phyloP scores from a whole-genome alignment of 495 filamentous ascomycete genomes.

The Aspergillus diversus region DNA sequence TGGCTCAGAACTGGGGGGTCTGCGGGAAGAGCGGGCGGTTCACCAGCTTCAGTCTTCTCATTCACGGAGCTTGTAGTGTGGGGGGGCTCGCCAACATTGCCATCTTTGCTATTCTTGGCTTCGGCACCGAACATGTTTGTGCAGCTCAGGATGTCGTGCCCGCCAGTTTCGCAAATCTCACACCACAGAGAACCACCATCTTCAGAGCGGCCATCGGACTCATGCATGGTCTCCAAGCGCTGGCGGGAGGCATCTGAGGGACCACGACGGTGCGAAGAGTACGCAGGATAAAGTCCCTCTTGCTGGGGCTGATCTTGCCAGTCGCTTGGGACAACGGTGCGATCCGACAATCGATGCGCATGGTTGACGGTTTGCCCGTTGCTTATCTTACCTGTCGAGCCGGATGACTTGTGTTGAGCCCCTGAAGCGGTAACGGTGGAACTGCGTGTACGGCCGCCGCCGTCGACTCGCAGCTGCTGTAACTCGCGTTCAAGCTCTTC shows the following conservation, averaged over 20 bases:
- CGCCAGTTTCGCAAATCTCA: constrained; percentile 92
- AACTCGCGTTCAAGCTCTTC: constrained; percentile 91
- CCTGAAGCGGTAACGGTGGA: constrained; percentile 48
- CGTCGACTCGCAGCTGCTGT: constrained; percentile 57
- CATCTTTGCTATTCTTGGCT: constrained; percentile 28
- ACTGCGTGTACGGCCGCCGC: constrained; percentile 38
- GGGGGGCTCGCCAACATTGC: constrained; percentile 19
- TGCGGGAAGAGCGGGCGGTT: constrained; percentile 19
- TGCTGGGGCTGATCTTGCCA: constrained; percentile 44
- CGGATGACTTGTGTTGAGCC: constrained; percentile 43
- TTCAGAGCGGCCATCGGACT: constrained; percentile 73
- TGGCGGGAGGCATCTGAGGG: constrained; percentile 38
- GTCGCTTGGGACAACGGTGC: constrained; percentile 49
- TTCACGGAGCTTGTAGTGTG: constrained; percentile 16
- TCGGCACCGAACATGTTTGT: constrained; percentile 76
- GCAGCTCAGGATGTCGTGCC: constrained; percentile 93
- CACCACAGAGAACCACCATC: constrained; percentile 85
- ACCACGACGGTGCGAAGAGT: constrained; percentile 31
- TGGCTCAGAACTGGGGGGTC: constrained; percentile 23
- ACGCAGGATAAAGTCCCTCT: constrained; percentile 36
- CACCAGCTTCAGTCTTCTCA: constrained; percentile 27
- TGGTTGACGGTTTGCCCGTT: constrained; percentile 34
- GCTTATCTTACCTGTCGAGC: constrained; percentile 37
- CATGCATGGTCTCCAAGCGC: constrained; percentile 62
- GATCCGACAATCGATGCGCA: constrained; percentile 49